phyloP scores from a whole-genome alignment of 2,329 filamentous ascomycete genomes.

The Clarireedia paspali region DNA sequence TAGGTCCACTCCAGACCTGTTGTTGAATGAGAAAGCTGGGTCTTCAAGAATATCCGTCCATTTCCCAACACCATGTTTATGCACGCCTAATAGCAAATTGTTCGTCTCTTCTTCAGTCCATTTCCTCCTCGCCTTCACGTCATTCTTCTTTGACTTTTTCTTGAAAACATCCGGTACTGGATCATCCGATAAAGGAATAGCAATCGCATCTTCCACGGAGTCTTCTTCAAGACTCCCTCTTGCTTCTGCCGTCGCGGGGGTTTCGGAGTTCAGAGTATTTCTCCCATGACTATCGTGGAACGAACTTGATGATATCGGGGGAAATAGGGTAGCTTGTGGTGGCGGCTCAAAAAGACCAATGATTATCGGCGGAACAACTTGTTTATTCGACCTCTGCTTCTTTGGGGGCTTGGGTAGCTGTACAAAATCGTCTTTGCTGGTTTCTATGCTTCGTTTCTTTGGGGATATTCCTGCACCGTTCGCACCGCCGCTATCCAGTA shows the following conservation, averaged over 20 bases:
- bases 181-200: not conserved
- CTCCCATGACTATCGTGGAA: conserved; percentile 43
- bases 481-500: conserved; percentile 27
- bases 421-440: conserved; percentile 53
- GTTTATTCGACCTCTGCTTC: conserved; percentile 50
- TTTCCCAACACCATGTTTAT: conserved; percentile 55
- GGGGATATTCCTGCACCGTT: conserved; percentile 25
- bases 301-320: conserved; percentile 51
- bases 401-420: conserved; percentile 57
- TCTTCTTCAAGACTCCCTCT: conserved; percentile 3
- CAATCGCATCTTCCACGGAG: conserved; percentile 17
- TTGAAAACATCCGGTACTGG: conserved; percentile 26
- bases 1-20: conserved; percentile 52
- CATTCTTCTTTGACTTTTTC: conserved; percentile 39
- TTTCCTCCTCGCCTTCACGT: conserved; percentile 50
- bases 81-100: conserved; percentile 52
- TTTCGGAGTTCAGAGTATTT: conserved; percentile 28
- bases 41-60: conserved; percentile 60
- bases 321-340: conserved; percentile 50
- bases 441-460: conserved; percentile 40
- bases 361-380: conserved; percentile 56
- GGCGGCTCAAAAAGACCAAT: conserved; percentile 56
- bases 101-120: conserved; percentile 61
- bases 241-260: conserved; percentile 14
- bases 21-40: conserved; percentile 51